Evolutionary conservation across 139 green algal species (phyloP).

Genomic region (Closterium sp.): DNA sequence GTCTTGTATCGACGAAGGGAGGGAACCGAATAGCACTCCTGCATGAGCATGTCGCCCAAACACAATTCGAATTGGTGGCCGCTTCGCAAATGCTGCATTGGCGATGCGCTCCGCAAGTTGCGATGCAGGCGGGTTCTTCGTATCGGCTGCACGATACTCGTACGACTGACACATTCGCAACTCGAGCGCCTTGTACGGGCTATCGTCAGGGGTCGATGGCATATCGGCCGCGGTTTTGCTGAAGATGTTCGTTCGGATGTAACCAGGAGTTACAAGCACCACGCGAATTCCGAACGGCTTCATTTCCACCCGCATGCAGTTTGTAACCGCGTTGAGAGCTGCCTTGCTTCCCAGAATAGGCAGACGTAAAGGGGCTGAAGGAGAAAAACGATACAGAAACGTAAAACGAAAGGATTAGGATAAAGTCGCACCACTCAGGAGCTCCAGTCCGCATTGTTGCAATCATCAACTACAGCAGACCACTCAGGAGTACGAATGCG

Average conservation of each 20-base stretch:
- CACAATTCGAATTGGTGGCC: not conserved
- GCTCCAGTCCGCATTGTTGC: not conserved
- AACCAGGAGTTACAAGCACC: conserved; percentile 17
- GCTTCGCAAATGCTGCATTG: not conserved
- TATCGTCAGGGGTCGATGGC: not conserved
- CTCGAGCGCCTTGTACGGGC: not conserved
- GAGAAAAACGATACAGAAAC: not conserved
- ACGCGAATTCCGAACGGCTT: conserved; percentile 21
- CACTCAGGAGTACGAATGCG: too few species aligned
- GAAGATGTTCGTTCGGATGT: conserved; percentile 3
- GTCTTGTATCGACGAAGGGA: not conserved
- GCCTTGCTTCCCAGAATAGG: conserved; percentile 23
- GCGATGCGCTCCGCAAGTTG: not conserved
- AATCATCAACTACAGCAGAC: too few species aligned
- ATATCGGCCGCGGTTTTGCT: not conserved
- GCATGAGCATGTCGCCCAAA: not conserved
- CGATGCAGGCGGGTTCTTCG: not conserved
- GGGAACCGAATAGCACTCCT: not conserved
- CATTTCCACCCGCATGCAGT: conserved; percentile 34
- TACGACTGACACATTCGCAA: not conserved
- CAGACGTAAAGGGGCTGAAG: not conserved
- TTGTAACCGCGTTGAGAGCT: not conserved
- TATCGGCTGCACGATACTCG: not conserved
- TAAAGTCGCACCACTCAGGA: too few species aligned
- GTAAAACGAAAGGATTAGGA: too few species aligned